phyloP scores from a whole-genome alignment of 371 early-diverging fungal genomes.

The Apophysomyces sp. region DNA sequence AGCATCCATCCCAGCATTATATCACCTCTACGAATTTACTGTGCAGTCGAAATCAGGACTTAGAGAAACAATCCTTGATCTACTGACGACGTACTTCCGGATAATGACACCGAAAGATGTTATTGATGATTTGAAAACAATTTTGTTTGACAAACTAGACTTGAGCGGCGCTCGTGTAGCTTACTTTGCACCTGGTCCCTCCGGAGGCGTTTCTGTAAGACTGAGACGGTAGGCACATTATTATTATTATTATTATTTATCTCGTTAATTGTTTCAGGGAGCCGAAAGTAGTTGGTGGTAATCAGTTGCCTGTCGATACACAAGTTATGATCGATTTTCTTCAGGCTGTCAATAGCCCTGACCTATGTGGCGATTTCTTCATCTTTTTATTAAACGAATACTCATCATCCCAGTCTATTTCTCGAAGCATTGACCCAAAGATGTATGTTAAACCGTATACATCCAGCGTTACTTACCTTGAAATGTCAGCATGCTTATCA shows the following conservation, averaged over 20 bases:
- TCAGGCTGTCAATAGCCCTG: conserved; percentile 47
- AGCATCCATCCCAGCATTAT: conserved; percentile 52
- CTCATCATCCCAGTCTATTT: conserved; percentile 45
- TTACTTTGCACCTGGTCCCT: conserved; percentile 59
- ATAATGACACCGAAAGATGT: conserved; percentile 51
- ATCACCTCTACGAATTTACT: conserved; percentile 62
- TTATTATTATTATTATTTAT: neutral
- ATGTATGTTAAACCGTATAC: conserved; percentile 25
- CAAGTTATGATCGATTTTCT: conserved; percentile 64
- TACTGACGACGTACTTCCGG: conserved; percentile 53
- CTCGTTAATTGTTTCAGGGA: conserved; percentile 5
- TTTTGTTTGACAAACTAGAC: conserved; percentile 51
- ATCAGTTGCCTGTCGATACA: conserved; percentile 54
- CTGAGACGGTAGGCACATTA: conserved; percentile 24
- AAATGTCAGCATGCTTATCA: conserved; percentile 45
- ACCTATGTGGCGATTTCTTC: conserved; percentile 72
- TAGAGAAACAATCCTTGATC: conserved; percentile 46
- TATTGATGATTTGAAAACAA: conserved; percentile 48
- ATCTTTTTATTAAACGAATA: conserved; percentile 75
- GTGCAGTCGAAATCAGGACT: conserved; percentile 50
- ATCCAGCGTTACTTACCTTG: neutral
- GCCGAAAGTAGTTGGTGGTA: conserved; percentile 38
- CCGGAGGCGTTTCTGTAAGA: conserved; percentile 55
- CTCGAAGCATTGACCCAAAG: conserved; percentile 34
- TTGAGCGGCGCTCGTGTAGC: conserved; percentile 47